Evolutionary conservation across 345 rosid species (phyloP).

Genomic region (Citrus inodora): DNA sequence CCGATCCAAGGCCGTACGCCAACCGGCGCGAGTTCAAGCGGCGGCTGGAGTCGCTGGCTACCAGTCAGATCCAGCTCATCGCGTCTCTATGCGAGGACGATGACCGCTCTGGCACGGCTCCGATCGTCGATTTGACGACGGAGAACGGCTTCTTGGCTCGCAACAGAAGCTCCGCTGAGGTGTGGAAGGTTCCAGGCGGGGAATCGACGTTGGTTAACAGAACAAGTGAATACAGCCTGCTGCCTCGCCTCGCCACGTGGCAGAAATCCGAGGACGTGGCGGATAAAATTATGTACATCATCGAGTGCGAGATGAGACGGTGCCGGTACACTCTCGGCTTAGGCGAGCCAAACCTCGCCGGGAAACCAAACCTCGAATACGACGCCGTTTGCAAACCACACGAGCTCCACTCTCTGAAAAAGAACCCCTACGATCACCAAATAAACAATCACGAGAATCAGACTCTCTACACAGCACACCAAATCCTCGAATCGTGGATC

Average conservation of each 20-base stretch:
- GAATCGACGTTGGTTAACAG: conserved; percentile 43
- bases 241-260: conserved; percentile 81
- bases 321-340: conserved; percentile 77
- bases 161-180: conserved; percentile 54
- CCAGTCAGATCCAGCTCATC: conserved; percentile 62
- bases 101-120: conserved; percentile 33
- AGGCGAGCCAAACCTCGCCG: conserved; percentile 78
- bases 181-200: conserved; percentile 52
- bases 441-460: conserved; percentile 72
- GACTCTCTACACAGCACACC: conserved; percentile 56
- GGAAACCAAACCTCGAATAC: conserved; percentile 75
- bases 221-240: conserved; percentile 66
- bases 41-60: conserved; percentile 64
- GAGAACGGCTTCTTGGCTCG: conserved; percentile 45
- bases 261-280: conserved; percentile 65
- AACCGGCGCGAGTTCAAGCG: conserved; percentile 70
- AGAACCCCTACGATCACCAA: conserved; percentile 41
- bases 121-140: conserved; percentile 41
- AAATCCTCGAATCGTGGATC: conserved; percentile 89
- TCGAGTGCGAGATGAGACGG: conserved; percentile 79
- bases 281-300: conserved; percentile 49
- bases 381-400: conserved; percentile 74
- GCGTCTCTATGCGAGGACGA: conserved; percentile 51
- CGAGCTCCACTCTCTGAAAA: conserved; percentile 51
- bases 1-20: conserved; percentile 74